Base-by-base conservation (phyloP, 2,329 filamentous ascomycete species). In the Drechmeria coniospora region DNA sequence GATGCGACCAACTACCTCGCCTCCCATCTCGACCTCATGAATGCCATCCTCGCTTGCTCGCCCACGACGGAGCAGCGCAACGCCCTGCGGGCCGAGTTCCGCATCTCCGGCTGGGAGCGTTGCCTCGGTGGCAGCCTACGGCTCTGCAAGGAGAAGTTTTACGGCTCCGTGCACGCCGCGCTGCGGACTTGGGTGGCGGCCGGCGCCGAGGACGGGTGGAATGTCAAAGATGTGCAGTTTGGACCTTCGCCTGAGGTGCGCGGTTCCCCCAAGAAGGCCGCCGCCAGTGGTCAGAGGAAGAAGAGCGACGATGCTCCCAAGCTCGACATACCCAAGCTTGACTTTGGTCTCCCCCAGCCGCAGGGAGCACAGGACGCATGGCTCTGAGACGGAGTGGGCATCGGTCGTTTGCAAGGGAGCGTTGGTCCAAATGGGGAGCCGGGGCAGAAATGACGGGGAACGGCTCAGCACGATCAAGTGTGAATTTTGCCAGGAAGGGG, bases 81-180 rank as follows among this genome's bases (percentile, higher is more conserved):
- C 51, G 49, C 56, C 1, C 65, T 95, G 8, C 78, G 90, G n/a
- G 61, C 64, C 12, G 74, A 87, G 32, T 63, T 95, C 28, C 71
- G 72, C 29, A 72, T 86, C 34, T 92, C 80, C 0, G 87, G 90
- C 6, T 92, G 84, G 61, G 90, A 98, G 53, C 84, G 84, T 41
- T 74, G 79, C 40, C 80, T 95, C 65, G 84, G 84, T 11, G 69
- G 70, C 14, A 87, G 75, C 32, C 59, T 95, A 36, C 74, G 90
- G 5, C 77, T 87, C 11, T 95, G 87, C 62, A 98, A 95, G 51
- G 86, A 94, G 53, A 95, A 95, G 51, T 93, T 95, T 50, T 95
- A 98, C 49, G 79, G 80, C 2, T 74, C 79, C 26, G 80, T 98
- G 4, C 90, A 98, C 49, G 82, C 87, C 41, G 83, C 77, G 2